phyloP scores from a whole-genome alignment of 2,329 filamentous ascomycete species.

The Pseudofabraea citricarpa region DNA sequence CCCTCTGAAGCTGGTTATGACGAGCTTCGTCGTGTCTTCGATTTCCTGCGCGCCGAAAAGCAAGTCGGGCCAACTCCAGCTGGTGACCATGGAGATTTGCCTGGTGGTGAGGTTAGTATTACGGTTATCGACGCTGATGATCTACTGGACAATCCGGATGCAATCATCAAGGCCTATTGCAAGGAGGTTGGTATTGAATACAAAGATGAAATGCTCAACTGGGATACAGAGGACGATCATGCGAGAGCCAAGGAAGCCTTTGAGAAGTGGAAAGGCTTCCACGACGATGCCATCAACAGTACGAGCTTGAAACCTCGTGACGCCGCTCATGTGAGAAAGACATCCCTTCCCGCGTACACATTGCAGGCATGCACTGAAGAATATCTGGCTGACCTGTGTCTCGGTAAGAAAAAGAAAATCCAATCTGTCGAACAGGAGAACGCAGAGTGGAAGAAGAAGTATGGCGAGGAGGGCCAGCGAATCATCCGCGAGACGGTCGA shows the following conservation, averaged over 20 bases:
- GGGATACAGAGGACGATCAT: constrained; percentile 73
- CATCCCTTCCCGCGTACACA: too few relatives aligned
- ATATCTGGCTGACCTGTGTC: constrained; percentile 8
- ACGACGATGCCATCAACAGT: constrained; percentile 88
- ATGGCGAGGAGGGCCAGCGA: constrained; percentile 64
- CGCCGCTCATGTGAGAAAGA: constrained; percentile 56
- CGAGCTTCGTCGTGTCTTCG: constrained; percentile 82
- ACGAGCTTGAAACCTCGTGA: constrained; percentile 67
- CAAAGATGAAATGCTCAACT: constrained; percentile 72
- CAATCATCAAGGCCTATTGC: constrained; percentile 75
- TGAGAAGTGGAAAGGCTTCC: constrained; percentile 96
- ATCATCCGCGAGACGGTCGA: constrained; percentile 67
- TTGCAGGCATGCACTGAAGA: constrained; percentile 3
- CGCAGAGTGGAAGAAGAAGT: constrained; percentile 69
- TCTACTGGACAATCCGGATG: constrained; percentile 77
- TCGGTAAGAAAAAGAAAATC: constrained; percentile 44
- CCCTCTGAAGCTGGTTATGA: constrained; percentile 85
- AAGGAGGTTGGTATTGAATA: constrained; percentile 75
- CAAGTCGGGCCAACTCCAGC: constrained; percentile 67
- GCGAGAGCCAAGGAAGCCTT: constrained; percentile 67
- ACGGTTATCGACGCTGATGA: constrained; percentile 94
- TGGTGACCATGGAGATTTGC: constrained; percentile 28
- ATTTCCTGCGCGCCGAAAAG: constrained; percentile 68
- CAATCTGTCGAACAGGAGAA: constrained; percentile 64
- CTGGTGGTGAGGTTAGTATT: constrained; percentile 50